Evolutionary conservation across 2,329 filamentous ascomycete genomes (phyloP).

Genomic region (Diplocarpon mali): DNA sequence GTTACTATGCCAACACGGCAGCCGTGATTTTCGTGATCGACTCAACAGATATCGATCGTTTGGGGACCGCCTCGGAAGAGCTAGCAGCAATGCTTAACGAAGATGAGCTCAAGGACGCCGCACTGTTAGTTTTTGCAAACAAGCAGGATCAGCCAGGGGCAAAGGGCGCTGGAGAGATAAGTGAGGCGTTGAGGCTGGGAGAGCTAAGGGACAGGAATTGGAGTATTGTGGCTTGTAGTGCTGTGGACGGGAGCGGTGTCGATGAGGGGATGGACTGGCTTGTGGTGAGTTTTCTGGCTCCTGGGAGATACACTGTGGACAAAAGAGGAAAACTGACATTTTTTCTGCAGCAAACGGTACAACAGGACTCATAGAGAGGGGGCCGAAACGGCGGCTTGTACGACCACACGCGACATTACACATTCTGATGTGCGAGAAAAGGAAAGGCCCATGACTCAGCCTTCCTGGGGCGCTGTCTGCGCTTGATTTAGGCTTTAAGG

Average conservation of each 20-base stretch:
- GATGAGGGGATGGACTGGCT: constrained; percentile 99
- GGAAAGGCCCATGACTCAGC: background rate
- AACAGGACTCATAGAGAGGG: constrained; percentile 10
- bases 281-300: constrained; percentile 35
- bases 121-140: constrained; percentile 91
- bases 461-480: background rate
- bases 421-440: background rate
- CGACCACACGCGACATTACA: background rate
- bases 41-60: constrained; percentile 89
- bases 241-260: constrained; percentile 88
- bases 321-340: constrained; percentile 6
- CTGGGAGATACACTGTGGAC: background rate
- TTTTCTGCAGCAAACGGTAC: constrained; percentile 27
- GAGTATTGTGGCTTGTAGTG: constrained; percentile 97
- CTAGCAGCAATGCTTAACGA: constrained; percentile 92
- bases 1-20: constrained; percentile 97
- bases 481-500: background rate
- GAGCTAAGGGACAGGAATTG: constrained; percentile 94
- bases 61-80: constrained; percentile 88
- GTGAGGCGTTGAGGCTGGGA: constrained; percentile 78
- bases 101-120: constrained; percentile 88
- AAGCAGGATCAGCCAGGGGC: constrained; percentile 98
- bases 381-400: constrained; percentile 1
- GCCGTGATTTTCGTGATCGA: constrained; percentile 98
- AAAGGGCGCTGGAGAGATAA: constrained; percentile 93